Evolutionary conservation across 2,329 filamentous ascomycete genomes (phyloP), one percentile per base, ranked within the genome.

Genomic region (Ophiostoma australiae): DNA sequence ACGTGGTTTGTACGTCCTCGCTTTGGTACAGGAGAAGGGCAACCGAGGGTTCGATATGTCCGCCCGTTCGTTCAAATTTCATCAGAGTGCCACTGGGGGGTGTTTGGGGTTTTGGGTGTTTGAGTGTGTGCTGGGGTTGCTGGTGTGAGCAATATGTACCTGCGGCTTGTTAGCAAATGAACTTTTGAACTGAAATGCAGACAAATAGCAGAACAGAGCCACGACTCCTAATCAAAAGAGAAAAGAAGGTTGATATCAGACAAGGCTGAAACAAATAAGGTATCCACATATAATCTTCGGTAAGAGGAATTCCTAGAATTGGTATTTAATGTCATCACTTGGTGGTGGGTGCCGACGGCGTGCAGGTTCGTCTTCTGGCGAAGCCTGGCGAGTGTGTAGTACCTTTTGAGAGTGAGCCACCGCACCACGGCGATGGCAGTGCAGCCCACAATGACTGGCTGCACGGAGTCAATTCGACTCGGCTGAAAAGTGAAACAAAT

Each of bases 61-160:
- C 86, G 86, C 86, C 86, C 86, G 86, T 88, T 88, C 86, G 86
- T 88, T 87, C 86, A 88, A 87, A 80, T 80, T 85, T 88, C 86
- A 82, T 89, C 86, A 88, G 84, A 77, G 74, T 77, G 79, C 80
- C 73, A 72, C 70, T n/a, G 41, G 55, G 31, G 73, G 72, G 67
- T 63, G 66, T 55, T 48, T 55, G 44, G 44, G 44, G 44, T 5
- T 39, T 11, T 39, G 37, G 1, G 5, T 39, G 37, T 39, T 2
- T 10, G 10, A 1, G 55, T 35, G 58, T 27, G 27, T 35, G 27
- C 15, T 15, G 39, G 11, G 33, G 20, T 39, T 66, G 63, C 5
- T 37, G 61, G 8, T 31, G 68, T 72, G 70, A 17, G 31, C 27
- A 23, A 39, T 33, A 66, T 61, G 65, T 75, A 75, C 73, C 73